Base-by-base conservation (phyloP, 129 eudicot genomes). In the Saussurea involucrata region DNA sequence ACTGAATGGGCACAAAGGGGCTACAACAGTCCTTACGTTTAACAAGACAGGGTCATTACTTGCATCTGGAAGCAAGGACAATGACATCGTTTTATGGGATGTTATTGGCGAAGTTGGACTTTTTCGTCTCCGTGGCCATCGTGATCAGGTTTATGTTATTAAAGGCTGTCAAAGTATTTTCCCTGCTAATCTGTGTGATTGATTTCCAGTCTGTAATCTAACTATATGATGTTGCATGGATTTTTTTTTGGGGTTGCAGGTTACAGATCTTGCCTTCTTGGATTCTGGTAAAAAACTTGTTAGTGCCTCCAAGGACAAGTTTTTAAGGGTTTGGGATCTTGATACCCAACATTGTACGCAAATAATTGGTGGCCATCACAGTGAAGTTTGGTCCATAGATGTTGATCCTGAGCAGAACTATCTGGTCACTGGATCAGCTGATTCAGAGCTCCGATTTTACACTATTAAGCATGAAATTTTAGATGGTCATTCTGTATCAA, bases 11-110 rank as follows among this genome's bases (percentile, higher is more conserved):
- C 99, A 95, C 77, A 95, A 90, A 88, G 96, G 97, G 58, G 96
- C 97, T 75, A 92, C 89, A 6, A 83, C 97, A 3, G 37, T 75
- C 25, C 96, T 95, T 75, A 82, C 85, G 42, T 90, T 84, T 83
- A 90, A 90, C 84, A 88, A 95, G 82, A 82, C 86, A 80, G 99
- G 97, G 65, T 89, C 99, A 55, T 69, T 87, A 72, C 94, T 95
- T 76, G 99, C 96, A 40, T 95, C 99, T 67, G 99, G 99, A 31
- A 92, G 99, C 89, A 95, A 92, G 85, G 99, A 92, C 72, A 86
- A 85, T 74, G 99, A 95, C 85, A 88, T 95, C 36, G 92, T 95
- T 71, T 77, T 95, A 72, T 95, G 99, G 99, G 99, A 95, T 85
- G 96, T 95, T 66, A 88, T 89, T 68, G 97, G 92, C 13, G 97